Evolutionary conservation across 805 yeast genomes (phyloP), one percentile per base, ranked within the genome.

Genomic region (Candida oleophila): DNA sequence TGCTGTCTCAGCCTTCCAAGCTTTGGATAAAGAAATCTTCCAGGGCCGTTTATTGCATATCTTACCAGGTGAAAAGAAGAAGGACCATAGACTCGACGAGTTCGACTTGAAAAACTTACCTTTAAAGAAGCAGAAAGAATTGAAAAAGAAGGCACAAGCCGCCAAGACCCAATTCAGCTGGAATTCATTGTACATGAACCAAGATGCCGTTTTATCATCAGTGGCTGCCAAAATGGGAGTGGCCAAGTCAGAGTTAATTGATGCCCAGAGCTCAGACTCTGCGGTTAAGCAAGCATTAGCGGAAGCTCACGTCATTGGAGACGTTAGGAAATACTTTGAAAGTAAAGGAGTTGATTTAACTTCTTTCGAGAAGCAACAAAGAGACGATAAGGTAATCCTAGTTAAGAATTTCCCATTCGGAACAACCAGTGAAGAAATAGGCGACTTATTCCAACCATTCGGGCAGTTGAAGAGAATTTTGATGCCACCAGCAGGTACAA

Each of bases 281-380:
- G 97, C 96, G 1, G 98, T 94, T 12, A 89, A 91, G 62, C 98
- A 91, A 66, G 98, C 99, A 0, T 77, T 94, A 52, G 98, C 99
- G 0, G 99, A 94, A 69, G 95, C 97, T 2, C 94, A 90, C 60
- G 96, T 91, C 15, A 84, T 94, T 58, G 94, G 91, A 39, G 94
- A 86, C 64, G 96, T 94, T 11, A 80, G 96, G 59, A 81, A 81
- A 55, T 94, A 83, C 66, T 94, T 94, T 65, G 96, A 89, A 63
- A 66, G 73, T 20, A 85, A 85, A 60, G 96, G 96, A 32, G 88
- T 94, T 38, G 97, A 92, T 69, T 70, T 94, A 49, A 74, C 85
- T 2, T 77, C 82, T 32, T 92, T 94, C 60, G 69, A 69, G 42
- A 73, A 75, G 50, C 76, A 71, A 49, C 91, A 86, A 59, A 77